Percentiles rank a stretch among this genome's conserved stretches.
Conservation (phyloP, 306 rosid genomes). For the Begonia masoniana region DNA sequence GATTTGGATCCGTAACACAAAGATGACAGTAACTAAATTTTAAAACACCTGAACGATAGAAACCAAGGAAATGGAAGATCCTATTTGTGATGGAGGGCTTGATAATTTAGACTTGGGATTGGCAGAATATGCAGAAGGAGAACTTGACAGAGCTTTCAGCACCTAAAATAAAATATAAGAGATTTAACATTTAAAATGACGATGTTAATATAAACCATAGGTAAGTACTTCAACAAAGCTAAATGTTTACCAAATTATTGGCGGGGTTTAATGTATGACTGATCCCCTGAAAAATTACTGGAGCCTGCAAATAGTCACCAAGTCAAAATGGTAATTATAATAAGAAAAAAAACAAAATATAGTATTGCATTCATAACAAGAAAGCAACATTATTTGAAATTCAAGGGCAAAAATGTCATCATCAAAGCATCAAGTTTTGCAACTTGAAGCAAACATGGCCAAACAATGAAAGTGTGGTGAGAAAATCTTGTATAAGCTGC, state of each 20-base stretch:
- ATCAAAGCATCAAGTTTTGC: too few relatives aligned
- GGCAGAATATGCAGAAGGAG: constrained; percentile 86
- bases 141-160: constrained; percentile 80
- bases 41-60: constrained; percentile 65
- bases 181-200: background rate
- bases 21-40: too few relatives aligned
- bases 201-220: constrained; percentile 10
- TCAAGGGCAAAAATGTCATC: too few relatives aligned
- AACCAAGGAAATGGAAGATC: constrained; percentile 75
- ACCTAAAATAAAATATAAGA: constrained; percentile 33
- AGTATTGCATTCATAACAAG: background rate
- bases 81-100: constrained; percentile 80
- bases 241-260: constrained; percentile 59
- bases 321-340: constrained; percentile 3
- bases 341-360: constrained; percentile 10
- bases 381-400: background rate
- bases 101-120: constrained; percentile 70
- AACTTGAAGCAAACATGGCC: too few relatives aligned
- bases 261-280: constrained; percentile 79
- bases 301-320: constrained; percentile 53
- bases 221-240: constrained; percentile 7
- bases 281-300: constrained; percentile 88
- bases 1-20: too few relatives aligned
- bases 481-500: too few relatives aligned
- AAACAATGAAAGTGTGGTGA: background rate